A percentile compares a stretch with the other conserved stretches of the same genome.
Evolutionary conservation across 2,329 filamentous ascomycete species (phyloP).

Genomic region (Thermoascus crustaceus): DNA sequence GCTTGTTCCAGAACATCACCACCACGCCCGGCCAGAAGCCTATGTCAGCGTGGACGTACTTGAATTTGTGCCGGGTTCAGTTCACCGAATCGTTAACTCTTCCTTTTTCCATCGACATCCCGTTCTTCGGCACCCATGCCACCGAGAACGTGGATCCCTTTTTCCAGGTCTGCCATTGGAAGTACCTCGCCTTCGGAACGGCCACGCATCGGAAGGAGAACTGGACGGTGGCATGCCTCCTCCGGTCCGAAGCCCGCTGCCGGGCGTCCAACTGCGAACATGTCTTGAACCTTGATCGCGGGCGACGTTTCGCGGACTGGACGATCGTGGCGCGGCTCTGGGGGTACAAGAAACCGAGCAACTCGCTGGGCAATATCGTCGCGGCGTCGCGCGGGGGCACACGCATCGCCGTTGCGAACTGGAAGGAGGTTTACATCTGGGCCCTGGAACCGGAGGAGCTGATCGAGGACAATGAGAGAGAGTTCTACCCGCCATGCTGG

Average conservation of each 20-base stretch:
- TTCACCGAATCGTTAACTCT: conserved; percentile 19
- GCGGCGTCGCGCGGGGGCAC: conserved; percentile 28
- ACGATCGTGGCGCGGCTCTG: conserved; percentile 28
- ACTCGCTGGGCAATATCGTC: conserved; percentile 31
- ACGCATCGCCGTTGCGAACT: conserved; percentile 34
- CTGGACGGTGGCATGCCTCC: conserved; percentile 30
- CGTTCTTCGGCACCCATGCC: conserved; percentile 32
- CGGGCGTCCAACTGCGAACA: conserved; percentile 24
- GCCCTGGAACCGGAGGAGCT: conserved; percentile 29
- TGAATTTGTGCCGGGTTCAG: conserved; percentile 17
- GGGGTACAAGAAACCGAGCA: conserved; percentile 26
- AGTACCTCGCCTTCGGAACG: conserved; percentile 33
- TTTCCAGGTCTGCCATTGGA: conserved; percentile 25
- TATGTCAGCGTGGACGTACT: conserved; percentile 7
- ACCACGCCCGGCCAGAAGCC: conserved; percentile 8
- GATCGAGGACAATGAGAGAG: conserved; percentile 20
- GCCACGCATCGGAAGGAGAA: conserved; percentile 25
- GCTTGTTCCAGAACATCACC: conserved; percentile 24
- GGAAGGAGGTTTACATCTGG: conserved; percentile 36
- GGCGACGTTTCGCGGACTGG: conserved; percentile 31
- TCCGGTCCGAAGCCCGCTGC: conserved; percentile 26
- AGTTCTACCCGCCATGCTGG: conserved; percentile 27
- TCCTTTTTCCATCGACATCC: conserved; percentile 30
- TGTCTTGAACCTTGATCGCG: conserved; percentile 30
- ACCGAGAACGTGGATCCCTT: conserved; percentile 7